Percentiles rank a stretch among this genome's conserved stretches.
These are phyloP conservation scores for Omphalea diandra DNA, from an alignment of 441 rosid genomes.

Conservation along the genomic window DNA sequence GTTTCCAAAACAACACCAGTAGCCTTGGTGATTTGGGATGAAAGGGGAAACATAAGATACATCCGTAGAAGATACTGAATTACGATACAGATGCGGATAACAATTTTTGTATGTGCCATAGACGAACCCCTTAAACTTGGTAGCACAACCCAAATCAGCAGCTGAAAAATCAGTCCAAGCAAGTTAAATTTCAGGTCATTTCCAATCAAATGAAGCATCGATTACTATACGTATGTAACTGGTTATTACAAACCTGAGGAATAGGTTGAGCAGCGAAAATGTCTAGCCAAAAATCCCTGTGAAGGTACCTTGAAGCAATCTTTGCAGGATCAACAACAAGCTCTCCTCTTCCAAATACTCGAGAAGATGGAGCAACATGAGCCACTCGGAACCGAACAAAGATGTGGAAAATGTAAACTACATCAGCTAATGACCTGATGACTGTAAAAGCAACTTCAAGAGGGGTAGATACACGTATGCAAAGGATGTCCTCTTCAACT, in stretches of 20 bases:
- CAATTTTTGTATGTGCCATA: slow-evolving; percentile 28
- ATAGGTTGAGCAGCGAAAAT: slow-evolving; percentile 50
- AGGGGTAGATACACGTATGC: slow-evolving; percentile 34
- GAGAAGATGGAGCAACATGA: slow-evolving; percentile 62
- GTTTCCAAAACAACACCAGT: slow-evolving; percentile 53
- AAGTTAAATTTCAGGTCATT: no score
- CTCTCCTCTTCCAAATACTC: slow-evolving; percentile 71
- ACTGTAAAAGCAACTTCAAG: slow-evolving; percentile 39
- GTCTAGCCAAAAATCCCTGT: slow-evolving; percentile 46
- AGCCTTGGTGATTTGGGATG: slow-evolving; percentile 43
- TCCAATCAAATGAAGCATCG: background rate
- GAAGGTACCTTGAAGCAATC: slow-evolving; percentile 52
- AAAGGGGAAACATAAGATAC: slow-evolving; percentile 53
- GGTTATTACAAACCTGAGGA: slow-evolving; percentile 65
- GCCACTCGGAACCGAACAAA: slow-evolving; percentile 50
- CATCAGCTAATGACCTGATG: slow-evolving; percentile 42
- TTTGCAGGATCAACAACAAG: slow-evolving; percentile 45
- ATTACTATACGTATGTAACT: background rate
- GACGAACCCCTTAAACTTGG: slow-evolving; percentile 44
- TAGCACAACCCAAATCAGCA: slow-evolving; percentile 47
- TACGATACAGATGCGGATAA: slow-evolving; percentile 38
- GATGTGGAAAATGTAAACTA: slow-evolving; percentile 45
- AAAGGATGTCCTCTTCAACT: slow-evolving; percentile 29
- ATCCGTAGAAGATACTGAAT: slow-evolving; percentile 51
- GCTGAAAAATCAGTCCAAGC: slow-evolving; percentile 29